Base-by-base conservation (phyloP, 352 stramenopile species). In the Phytophthora palmivora region DNA sequence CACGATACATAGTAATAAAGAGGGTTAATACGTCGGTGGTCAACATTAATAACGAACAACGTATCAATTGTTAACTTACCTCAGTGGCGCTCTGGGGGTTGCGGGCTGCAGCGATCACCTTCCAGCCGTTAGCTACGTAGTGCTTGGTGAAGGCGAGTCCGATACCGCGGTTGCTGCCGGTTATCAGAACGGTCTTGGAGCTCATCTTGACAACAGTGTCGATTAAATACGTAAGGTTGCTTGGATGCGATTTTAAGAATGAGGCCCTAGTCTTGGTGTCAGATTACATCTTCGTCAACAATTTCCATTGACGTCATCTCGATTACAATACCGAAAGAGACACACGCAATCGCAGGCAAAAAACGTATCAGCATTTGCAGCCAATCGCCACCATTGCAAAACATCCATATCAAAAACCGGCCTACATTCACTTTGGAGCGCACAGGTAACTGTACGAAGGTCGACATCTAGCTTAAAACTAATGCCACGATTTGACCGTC, bases 111-210 rank as follows among this genome's bases (percentile, higher is more conserved):
- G 69, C 72, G 34, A 84, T 80, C 58, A 84, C 75, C 28, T 81
- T 79, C 75, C 72, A 84, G 12, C 72, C 75, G 16, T 59, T 60
- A 10, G 46, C 44, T 15, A 67, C 56, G 58, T 81, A 84, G 51
- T 84, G 69, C 41, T 76, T 52, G 41, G 63, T 53, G 37, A 84
- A 70, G 3, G 60, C 62, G 26, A 84, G 58, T 9, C 77, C 74
- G 16, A 87, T 78, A 33, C 77, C 75, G 38, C 74, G 73, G 57
- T 75, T 82, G 42, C 68, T 74, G n/a, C 77, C 74, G 8, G 77
- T 84, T 45, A 84, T 82, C 12, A 84, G 46, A 14, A 85, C 73
- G n/a, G 69, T 76, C 50, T 81, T 79, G 44, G 36, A 30, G 48
- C 44, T 59, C 62, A 71, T 71, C 15, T 43, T 58, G 34, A 12